Evolutionary conservation across 352 stramenopile species (phyloP).

Genomic region (Phytophthora sp.): DNA sequence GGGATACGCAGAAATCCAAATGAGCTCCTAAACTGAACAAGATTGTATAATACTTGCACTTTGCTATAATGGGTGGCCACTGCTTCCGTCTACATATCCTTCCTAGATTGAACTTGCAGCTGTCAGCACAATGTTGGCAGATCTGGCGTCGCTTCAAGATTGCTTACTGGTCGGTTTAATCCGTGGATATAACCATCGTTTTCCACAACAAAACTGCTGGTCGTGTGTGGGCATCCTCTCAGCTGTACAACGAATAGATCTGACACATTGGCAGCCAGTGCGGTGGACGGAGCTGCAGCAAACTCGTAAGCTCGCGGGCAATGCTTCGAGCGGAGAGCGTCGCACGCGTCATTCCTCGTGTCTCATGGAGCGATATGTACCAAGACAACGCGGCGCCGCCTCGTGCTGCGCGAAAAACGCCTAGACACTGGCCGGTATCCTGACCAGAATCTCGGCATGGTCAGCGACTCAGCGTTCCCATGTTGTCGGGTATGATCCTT

Average conservation of each 20-base stretch:
- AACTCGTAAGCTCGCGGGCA: not conserved
- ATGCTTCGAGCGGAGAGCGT: not conserved
- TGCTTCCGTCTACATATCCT: no score
- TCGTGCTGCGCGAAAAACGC: no score
- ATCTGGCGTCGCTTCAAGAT: not conserved
- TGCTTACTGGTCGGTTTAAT: not conserved
- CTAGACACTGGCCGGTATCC: no score
- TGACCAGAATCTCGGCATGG: no score
- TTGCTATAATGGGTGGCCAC: no score
- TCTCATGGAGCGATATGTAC: constrained; percentile 13
- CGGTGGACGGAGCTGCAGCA: constrained; percentile 5
- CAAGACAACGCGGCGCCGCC: constrained; percentile 15
- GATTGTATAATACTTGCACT: no score
- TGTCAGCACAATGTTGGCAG: not conserved
- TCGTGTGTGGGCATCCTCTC: not conserved
- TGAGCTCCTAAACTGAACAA: no score
- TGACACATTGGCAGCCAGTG: constrained; percentile 9
- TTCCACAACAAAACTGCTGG: no score
- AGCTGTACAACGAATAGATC: constrained; percentile 19
- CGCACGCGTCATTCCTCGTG: constrained; percentile 18
- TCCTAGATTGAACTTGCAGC: not conserved
- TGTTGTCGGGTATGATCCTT: no score
- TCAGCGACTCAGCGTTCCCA: no score
- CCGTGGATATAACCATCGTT: not conserved
- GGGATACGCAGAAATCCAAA: no score